phyloP scores from a whole-genome alignment of 441 rosid genomes.

The Erodium texanum region DNA sequence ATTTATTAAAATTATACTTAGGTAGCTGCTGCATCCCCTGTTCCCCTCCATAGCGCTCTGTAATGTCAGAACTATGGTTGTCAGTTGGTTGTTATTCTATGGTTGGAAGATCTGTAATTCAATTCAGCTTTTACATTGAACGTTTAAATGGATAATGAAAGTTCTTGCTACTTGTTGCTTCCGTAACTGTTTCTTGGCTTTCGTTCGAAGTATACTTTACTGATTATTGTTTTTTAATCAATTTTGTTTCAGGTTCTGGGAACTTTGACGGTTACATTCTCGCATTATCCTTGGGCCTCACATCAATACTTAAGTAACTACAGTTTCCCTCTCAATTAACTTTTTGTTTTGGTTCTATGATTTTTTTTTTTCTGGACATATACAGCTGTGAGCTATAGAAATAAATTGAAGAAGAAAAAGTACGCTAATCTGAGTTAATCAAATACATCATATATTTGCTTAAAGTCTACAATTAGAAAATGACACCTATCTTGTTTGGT shows the following conservation, averaged over 20 bases:
- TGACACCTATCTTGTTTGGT: neutral
- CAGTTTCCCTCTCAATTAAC: slow-evolving; percentile 2
- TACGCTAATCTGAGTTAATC: neutral
- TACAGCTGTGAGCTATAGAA: neutral
- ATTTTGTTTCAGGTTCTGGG: slow-evolving; percentile 47
- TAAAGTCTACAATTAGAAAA: neutral
- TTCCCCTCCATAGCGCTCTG: no score
- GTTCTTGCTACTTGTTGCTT: no score
- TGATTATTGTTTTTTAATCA: neutral
- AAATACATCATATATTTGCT: neutral
- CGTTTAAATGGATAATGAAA: no score
- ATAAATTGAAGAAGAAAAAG: neutral
- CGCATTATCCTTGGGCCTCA: slow-evolving; percentile 64
- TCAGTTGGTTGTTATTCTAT: no score
- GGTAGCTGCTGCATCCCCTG: no score
- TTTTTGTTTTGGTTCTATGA: slow-evolving; percentile 9
- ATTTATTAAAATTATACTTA: neutral
- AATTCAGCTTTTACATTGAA: no score
- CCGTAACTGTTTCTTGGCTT: no score
- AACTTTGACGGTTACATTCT: slow-evolving; percentile 52
- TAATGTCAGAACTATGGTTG: no score
- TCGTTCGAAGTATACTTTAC: no score
- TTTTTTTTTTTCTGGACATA: slow-evolving; percentile 1
- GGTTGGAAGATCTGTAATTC: no score
- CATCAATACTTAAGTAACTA: slow-evolving; percentile 65